phyloP scores from a whole-genome alignment of 495 filamentous ascomycete species.

The Podospora pseudopauciseta region DNA sequence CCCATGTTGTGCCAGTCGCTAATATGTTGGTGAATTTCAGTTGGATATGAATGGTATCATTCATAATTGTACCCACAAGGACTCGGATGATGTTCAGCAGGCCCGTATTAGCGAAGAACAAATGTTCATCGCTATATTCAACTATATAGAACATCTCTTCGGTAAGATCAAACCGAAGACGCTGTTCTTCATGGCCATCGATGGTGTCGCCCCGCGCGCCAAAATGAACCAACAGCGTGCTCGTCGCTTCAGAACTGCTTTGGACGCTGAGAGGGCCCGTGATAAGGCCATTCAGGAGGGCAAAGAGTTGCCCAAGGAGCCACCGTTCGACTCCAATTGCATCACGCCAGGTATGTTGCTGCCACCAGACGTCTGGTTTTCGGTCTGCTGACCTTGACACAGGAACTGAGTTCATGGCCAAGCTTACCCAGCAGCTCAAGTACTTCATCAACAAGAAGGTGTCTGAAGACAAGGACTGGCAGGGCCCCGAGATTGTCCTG shows the following conservation, averaged over 20 bases:
- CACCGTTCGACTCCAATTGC: conserved; percentile 97
- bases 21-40: conserved; percentile 32
- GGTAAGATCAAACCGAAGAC: conserved; percentile 98
- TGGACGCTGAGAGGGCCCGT: conserved; percentile 83
- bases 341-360: conserved; percentile 73
- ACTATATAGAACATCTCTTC: conserved; percentile 98
- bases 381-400: neutral
- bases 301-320: conserved; percentile 88
- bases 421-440: conserved; percentile 86
- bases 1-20: conserved; percentile 13
- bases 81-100: conserved; percentile 81
- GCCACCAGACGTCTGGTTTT: neutral
- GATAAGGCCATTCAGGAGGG: conserved; percentile 88
- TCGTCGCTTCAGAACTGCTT: conserved; percentile 87
- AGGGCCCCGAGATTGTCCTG: conserved; percentile 89
- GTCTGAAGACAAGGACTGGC: conserved; percentile 94
- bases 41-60: conserved; percentile 99
- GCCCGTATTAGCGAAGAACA: conserved; percentile 95
- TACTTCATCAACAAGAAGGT: conserved; percentile 99
- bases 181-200: conserved; percentile 99
- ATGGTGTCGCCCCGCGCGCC: conserved; percentile 93
- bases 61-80: conserved; percentile 98
- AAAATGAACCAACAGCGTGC: conserved; percentile 99
- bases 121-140: conserved; percentile 99
- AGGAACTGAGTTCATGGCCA: conserved; percentile 92